A percentile compares a stretch with the other conserved stretches of the same genome.
phyloP scores from a whole-genome alignment of 2,329 filamentous ascomycete genomes.

The Bertia moriformis region DNA sequence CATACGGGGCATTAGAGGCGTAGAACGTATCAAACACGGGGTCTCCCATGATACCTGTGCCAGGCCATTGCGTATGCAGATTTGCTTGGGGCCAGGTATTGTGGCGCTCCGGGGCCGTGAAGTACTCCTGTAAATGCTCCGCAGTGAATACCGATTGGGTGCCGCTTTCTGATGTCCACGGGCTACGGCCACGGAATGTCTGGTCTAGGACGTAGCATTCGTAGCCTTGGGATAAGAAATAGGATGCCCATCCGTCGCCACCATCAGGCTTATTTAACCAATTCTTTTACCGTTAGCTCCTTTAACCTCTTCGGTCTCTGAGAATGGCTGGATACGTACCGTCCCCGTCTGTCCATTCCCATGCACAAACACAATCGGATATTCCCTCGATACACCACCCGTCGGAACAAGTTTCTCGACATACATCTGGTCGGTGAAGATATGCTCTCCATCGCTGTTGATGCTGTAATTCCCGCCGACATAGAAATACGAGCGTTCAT shows the following conservation, averaged over 20 bases:
- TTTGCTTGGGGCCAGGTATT: constrained; percentile 21
- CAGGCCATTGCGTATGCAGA: constrained; percentile 27
- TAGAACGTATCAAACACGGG: constrained; percentile 24
- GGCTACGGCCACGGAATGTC: constrained; percentile 26
- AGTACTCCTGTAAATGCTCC: constrained; percentile 18
- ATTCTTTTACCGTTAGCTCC: constrained; percentile 14
- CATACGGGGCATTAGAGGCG: constrained; percentile 20
- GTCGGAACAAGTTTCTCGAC: constrained; percentile 29
- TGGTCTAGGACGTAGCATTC: constrained; percentile 31
- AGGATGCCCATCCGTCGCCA: constrained; percentile 28
- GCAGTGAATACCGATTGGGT: constrained; percentile 12
- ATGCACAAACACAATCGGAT: constrained; percentile 25
- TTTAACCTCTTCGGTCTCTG: no score
- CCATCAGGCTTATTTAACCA: constrained; percentile 31
- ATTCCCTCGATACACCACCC: constrained; percentile 7
- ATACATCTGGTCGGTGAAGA: constrained; percentile 31
- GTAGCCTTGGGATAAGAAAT: constrained; percentile 28
- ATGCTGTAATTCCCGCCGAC: constrained; percentile 18
- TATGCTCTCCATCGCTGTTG: constrained; percentile 13
- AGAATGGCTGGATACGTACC: constrained; percentile 7
- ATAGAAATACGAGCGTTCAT: constrained; percentile 17
- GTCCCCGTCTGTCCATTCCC: constrained; percentile 24
- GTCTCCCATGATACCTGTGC: constrained; percentile 21
- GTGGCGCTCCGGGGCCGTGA: constrained; percentile 18
- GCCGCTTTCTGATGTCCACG: constrained; percentile 19